Evolutionary conservation across 192 early-diverging fungal genomes (phyloP), one percentile per base, ranked within the genome.

Genomic region (Gigaspora rosea): DNA sequence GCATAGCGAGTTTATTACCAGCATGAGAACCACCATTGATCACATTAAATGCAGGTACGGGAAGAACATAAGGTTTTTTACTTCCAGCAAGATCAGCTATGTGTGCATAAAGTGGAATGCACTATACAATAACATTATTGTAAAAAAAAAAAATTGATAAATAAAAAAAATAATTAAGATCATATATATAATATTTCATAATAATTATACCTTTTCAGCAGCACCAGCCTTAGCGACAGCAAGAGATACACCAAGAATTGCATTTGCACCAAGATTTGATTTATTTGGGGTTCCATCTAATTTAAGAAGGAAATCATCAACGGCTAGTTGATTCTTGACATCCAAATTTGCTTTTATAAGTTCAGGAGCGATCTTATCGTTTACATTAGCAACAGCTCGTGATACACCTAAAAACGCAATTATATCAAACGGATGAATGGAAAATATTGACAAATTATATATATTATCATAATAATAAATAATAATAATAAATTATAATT

Each of bases 1-100:
- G 97, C 96, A 99, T 97, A 78, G 97, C 97, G 74, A 99, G 91
- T 88, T 97, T 98, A 94, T 99, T 99, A 78, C 97, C 97, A 57
- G 97, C 97, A 86, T 99, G 97, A 71, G 94, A 95, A 72, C 97
- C 97, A 81, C 97, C 97, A 90, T 99, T 99, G 88, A 99, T 96
- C 79, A 99, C 96, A 89, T 99, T 99, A 90, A 99, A 95, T 62
- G 93, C 87, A 32, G 97, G 97, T 32, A 99, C 96, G 32, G 97
- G 97, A 71, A 99, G 91, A 71, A 98, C 93, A 83, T 94, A 94
- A 79, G 91, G 92, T 70, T 91, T 91, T 84, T 90, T 91, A 80
- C 90, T 88, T 78, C 86, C 91, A 50, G 96, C 90, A 62, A 99
- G 85, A 71, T 97, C 94, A 68, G 94, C 94, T 86, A 99, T 86